Base-by-base conservation (phyloP, 2,329 filamentous ascomycete species). In the Fusarium coicis region DNA sequence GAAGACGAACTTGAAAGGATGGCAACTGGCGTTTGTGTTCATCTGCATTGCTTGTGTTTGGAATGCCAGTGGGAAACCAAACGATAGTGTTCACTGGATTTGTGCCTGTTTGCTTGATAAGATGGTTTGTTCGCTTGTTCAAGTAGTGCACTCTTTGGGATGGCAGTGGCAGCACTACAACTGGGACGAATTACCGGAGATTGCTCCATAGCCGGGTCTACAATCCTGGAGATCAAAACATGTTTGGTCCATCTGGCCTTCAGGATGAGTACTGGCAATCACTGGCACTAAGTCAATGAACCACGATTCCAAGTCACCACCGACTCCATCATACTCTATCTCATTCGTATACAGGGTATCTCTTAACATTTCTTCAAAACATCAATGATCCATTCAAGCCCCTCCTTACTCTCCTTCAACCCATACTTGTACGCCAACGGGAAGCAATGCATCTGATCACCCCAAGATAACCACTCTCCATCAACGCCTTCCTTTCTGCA, bases 391-490 rank as follows among this genome's bases (percentile, higher is more conserved):
- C 74, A 78, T 4, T 72, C 59, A 28, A 78, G 8, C 0, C 68
- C 76, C 26, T 75, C 58, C 23, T 72, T 83, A 5, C 85, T 83
- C 72, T 90, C 88, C 9, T 76, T 79, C 32, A 89, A 42, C 2
- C 83, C 82, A 70, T 87, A 89, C 4, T 81, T 79, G 50, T 84
- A 85, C 3, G 86, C 84, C 40, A 90, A 77, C 2, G 87, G 83
- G 58, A 90, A 90, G 66, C 87, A 89, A 77, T 91, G 89, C 86
- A 91, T 90, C 79, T 90, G 87, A 23, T 85, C 85, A 23, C 88
- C 84, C 88, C 89, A 91, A 15, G 88, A 81, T 44, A 91, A 72
- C 89, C 89, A 90, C 62, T 87, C 81, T 0, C 89, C 89, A 4
- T 78, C 54, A 0, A 90, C 82, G 0, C 84, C 83, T 23, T 79